Base-by-base conservation (phyloP, 345 rosid genomes). In the Populus pruinosa region DNA sequence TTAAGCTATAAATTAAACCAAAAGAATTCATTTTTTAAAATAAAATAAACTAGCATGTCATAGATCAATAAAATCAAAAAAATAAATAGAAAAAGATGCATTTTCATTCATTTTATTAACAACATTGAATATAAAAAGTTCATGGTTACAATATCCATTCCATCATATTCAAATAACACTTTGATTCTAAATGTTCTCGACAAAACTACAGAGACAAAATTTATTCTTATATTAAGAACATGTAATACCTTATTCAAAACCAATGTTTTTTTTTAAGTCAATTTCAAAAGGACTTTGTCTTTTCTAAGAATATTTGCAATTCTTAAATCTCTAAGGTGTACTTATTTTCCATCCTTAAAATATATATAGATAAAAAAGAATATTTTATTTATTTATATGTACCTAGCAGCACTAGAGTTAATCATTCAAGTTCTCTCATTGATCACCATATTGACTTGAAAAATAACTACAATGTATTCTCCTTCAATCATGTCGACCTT, bases 71-170 rank as follows among this genome's bases (percentile, higher is more conserved):
- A 47, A 62, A 4, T 77, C 33, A 77, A 63, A 12, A 41, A 77
- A 77, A 23, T 61, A 77, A 77, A 62, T 4, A 59, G 43, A 70
- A 69, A 62, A 61, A 43, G 61, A 39, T 44, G n/a, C 3, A 70
- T 17, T 29, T 31, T 36, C 29, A 71, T 39, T 61, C 2, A 70
- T 38, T 0, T 8, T 2, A 8, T 41, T 0, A 43, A 0, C 1
- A 62, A 63, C 9, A 70, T 71, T 63, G 12, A 78, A 2, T 20
- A 63, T 6, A 71, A 78, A 71, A 0, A 63, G 13, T 13, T 67
- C 67, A 3, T 69, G 23, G 9, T 21, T 31, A 47, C n/a, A 67
- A 67, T 76, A 35, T 1, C 53, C 10, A 14, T 76, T 76, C 5
- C 73, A 3, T 75, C 12, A 25, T 0, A 44, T 17, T 64, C 43